Evolutionary conservation across 768 basidiomycete genomes (phyloP).

Genomic region (Suillus lakei): DNA sequence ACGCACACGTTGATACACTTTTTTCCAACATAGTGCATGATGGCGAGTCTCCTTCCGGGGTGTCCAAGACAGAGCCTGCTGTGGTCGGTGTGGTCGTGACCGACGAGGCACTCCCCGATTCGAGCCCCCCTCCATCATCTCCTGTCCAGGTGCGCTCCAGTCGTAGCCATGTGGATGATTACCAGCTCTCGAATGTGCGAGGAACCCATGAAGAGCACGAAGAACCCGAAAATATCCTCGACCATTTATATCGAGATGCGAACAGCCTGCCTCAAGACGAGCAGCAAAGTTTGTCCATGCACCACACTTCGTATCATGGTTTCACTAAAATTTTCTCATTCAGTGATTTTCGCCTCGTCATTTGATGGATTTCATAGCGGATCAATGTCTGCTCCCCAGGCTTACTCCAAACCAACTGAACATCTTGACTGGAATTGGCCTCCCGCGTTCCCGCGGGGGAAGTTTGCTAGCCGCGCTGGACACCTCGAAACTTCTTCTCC

Average conservation of each 20-base stretch:
- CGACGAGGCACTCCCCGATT: slow-evolving; percentile 11
- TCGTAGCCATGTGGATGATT: not conserved
- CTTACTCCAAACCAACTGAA: slow-evolving; percentile 13
- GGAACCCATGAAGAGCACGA: not conserved
- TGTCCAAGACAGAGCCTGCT: not conserved
- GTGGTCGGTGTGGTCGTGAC: slow-evolving; percentile 6
- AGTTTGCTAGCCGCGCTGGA: slow-evolving; percentile 22
- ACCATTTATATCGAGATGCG: slow-evolving; percentile 13
- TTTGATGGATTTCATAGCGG: not conserved
- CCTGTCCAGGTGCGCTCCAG: slow-evolving; percentile 6
- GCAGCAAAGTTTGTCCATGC: slow-evolving; percentile 4
- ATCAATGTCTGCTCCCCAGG: not conserved
- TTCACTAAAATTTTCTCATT: not conserved
- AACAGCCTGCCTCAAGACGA: slow-evolving; percentile 4
- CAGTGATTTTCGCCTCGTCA: not conserved
- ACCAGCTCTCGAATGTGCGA: slow-evolving; percentile 2
- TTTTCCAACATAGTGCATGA: not conserved
- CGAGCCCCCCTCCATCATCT: slow-evolving; percentile 14
- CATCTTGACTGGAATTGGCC: slow-evolving; percentile 43
- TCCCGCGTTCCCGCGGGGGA: slow-evolving; percentile 35
- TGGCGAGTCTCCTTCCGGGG: not conserved
- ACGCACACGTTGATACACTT: slow-evolving; percentile 13
- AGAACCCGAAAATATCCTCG: slow-evolving; percentile 6
- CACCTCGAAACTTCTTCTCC: slow-evolving; percentile 17
- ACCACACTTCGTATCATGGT: not conserved